phyloP scores from a whole-genome alignment of 2,329 filamentous ascomycete species.

The Diaporthe vaccinii region DNA sequence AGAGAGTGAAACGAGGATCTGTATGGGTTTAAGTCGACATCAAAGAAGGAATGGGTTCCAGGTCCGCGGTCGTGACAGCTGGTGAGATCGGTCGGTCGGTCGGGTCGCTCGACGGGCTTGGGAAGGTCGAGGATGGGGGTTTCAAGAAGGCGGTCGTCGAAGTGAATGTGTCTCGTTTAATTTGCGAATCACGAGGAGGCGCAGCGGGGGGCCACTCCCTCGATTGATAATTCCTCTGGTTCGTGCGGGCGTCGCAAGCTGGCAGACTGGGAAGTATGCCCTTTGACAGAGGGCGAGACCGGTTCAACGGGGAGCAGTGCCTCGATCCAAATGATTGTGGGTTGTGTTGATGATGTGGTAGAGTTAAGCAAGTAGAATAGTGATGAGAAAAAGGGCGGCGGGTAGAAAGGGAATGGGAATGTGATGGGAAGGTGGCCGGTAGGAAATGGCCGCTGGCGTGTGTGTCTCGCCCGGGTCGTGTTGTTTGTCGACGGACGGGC shows the following conservation, averaged over 20 bases:
- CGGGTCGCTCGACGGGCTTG: constrained; percentile 5
- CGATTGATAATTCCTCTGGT: constrained; percentile 5
- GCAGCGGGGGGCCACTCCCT: constrained; percentile 20
- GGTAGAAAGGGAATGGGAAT: constrained; percentile 17
- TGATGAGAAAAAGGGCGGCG: constrained; percentile 8
- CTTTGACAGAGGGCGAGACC: constrained; percentile 38
- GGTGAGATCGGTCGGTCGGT: constrained; percentile 6
- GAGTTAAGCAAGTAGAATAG: constrained; percentile 25
- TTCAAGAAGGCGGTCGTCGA: constrained; percentile 24
- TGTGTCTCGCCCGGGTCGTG: constrained; percentile 21
- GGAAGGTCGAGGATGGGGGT: constrained; percentile 19
- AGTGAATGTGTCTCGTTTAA: constrained; percentile 15
- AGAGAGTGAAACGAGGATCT: background rate
- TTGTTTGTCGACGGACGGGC: constrained; percentile 31
- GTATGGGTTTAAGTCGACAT: constrained; percentile 37
- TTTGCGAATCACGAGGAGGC: constrained; percentile 32
- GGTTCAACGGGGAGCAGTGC: constrained; percentile 38
- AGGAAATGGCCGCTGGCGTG: constrained; percentile 32
- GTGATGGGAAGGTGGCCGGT: constrained; percentile 22
- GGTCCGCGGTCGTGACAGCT: constrained; percentile 13
- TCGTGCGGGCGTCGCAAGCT: constrained; percentile 33
- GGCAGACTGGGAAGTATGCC: constrained; percentile 34
- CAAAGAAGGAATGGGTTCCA: constrained; percentile 27
- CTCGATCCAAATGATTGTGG: constrained; percentile 36
- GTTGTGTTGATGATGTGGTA: constrained; percentile 29